Evolutionary conservation across 1,139 yeast genomes (phyloP).

Genomic region (Suhomyces panamericanus): DNA sequence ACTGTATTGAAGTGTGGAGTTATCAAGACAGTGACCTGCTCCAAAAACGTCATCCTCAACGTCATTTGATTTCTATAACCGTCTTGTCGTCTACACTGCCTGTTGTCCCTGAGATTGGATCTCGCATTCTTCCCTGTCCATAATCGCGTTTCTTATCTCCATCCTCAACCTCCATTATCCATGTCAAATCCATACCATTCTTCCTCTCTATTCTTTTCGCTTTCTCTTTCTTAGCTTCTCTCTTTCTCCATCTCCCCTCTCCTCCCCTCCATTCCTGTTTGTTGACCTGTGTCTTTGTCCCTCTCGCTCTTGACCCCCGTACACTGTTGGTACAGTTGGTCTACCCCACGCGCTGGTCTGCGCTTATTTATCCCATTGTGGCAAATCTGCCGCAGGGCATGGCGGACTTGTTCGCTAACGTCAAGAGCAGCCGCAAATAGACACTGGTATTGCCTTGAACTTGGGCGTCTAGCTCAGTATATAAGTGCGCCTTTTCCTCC

Average conservation of each 20-base stretch:
- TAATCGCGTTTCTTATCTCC: no score
- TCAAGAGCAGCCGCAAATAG: conserved; percentile 10
- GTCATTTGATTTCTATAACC: no score
- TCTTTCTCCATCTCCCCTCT: background rate
- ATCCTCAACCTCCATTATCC: no score
- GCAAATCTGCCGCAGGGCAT: conserved; percentile 6
- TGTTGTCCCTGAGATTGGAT: no score
- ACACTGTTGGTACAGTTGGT: background rate
- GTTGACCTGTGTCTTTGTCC: background rate
- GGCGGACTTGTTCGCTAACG: conserved; percentile 8
- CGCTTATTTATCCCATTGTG: conserved; percentile 8
- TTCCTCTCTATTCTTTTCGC: background rate
- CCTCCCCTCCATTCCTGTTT: background rate
- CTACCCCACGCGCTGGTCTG: background rate
- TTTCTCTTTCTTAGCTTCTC: background rate
- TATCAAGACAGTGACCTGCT: no score
- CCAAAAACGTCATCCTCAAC: no score
- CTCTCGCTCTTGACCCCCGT: background rate
- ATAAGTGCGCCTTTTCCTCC: no score
- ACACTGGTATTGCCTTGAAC: background rate
- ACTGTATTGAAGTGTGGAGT: no score
- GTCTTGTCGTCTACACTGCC: no score
- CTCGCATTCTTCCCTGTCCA: no score
- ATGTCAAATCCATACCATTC: no score
- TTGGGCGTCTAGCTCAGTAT: no score